Base-by-base conservation (phyloP, 129 eudicot species). In the Helichrysum umbraculigerum region DNA sequence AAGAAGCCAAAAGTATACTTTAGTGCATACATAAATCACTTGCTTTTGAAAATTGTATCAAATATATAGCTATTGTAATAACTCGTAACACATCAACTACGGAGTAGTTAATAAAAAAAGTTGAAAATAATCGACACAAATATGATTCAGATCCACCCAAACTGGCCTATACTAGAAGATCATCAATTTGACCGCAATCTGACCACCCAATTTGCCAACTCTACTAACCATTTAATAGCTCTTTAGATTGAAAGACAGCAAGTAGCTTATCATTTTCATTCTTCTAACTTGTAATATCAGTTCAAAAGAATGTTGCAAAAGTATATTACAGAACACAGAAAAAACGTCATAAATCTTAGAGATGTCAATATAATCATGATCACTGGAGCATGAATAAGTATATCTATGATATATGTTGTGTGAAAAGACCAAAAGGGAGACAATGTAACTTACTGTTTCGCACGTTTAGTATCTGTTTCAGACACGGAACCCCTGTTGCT, bases 381-480 rank as follows among this genome's bases (percentile, higher is more conserved):
- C 57, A 67, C 59, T 21, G 12, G 34, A 77, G 69, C 60, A 77
- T 57, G 59, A 77, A 22, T 50, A 30, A 25, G 12, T 66, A 22
- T 34, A 41, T 41, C 54, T 54, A 66, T 3, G 34, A 69, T 65
- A 32, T 30, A 74, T 65, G 64, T 3, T 16, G 44, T 30, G 72
- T n/a, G 15, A 12, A 42, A 70, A 59, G 41, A 70, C 20, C 33
- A 33, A 63, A 76, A 25, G 52, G 7, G 4, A 73, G 51, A 63
- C 72, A 74, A 81, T 33, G 64, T 59, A 57, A 68, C 91, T 78
- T 87, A 92, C 97, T 92, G 97, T 59, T 92, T 92, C 66, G 96
- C 93, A 82, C 93, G 96, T 84, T 89, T 92, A 66, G 93, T 87
- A 58, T 92, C 97, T 30, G 87, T 82, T 32, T 92, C 97, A 15